Conservation (phyloP, 2,329 filamentous ascomycete genomes). For the Emmonsiellopsis sp. region DNA sequence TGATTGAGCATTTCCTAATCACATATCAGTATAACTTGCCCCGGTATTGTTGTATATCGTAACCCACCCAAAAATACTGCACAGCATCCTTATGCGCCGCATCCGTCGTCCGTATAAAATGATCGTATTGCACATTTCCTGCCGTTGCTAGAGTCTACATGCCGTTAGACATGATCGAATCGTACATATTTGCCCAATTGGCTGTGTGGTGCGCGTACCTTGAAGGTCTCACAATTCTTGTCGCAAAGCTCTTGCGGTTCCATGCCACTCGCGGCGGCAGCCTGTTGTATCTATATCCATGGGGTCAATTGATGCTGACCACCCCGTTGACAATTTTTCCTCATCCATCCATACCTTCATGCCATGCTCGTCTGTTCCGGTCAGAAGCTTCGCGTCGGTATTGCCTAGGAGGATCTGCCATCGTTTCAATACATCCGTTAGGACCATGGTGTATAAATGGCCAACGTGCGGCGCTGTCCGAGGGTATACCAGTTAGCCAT, state of each 20-base stretch:
- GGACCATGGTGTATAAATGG: slow-evolving; percentile 86
- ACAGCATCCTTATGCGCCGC: slow-evolving; percentile 73
- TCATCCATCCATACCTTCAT: slow-evolving; percentile 55
- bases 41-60: background rate
- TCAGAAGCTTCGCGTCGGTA: slow-evolving; percentile 61
- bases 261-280: slow-evolving; percentile 61
- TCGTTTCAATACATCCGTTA: slow-evolving; percentile 84
- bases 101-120: slow-evolving; percentile 91
- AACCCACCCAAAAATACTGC: slow-evolving; percentile 69
- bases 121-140: slow-evolving; percentile 65
- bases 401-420: slow-evolving; percentile 73
- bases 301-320: slow-evolving; percentile 12
- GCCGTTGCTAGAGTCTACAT: slow-evolving; percentile 54
- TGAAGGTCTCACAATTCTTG: slow-evolving; percentile 69
- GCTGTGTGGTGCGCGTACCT: slow-evolving; percentile 31
- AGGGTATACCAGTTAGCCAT: slow-evolving; percentile 1
- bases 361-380: slow-evolving; percentile 94
- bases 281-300: slow-evolving; percentile 61
- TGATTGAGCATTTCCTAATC: slow-evolving; percentile 58
- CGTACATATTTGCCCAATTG: background rate
- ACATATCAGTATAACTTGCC: background rate
- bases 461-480: slow-evolving; percentile 77
- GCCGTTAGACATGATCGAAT: background rate
- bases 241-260: slow-evolving; percentile 83
- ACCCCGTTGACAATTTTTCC: background rate